phyloP scores from a whole-genome alignment of 495 filamentous ascomycete species.

The Oleoguttula mirabilis region DNA sequence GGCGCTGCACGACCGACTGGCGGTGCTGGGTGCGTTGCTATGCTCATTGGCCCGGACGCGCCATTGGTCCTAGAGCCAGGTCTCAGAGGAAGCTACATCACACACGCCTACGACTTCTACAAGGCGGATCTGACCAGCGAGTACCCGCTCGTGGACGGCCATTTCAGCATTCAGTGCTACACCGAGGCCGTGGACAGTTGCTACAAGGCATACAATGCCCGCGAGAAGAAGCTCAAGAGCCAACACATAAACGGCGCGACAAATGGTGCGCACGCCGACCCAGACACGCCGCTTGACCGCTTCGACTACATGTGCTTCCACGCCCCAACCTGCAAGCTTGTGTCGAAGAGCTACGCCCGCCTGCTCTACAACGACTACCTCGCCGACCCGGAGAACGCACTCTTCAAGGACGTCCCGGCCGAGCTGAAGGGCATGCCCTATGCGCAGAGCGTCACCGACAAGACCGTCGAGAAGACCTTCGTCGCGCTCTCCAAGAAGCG shows the following conservation, averaged over 20 bases:
- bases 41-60: slow-evolving; percentile 88
- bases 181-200: slow-evolving; percentile 87
- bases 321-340: slow-evolving; percentile 93
- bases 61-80: slow-evolving; percentile 86
- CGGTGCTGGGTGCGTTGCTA: slow-evolving; percentile 86
- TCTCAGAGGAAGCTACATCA: slow-evolving; percentile 83
- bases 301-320: slow-evolving; percentile 97
- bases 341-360: slow-evolving; percentile 87
- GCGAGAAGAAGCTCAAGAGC: slow-evolving; percentile 57
- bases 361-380: slow-evolving; percentile 97
- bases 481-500: slow-evolving; percentile 93
- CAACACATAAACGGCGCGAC: slow-evolving; percentile 43
- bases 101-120: slow-evolving; percentile 97
- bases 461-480: slow-evolving; percentile 93
- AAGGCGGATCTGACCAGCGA: slow-evolving; percentile 97
- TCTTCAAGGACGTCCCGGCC: slow-evolving; percentile 75
- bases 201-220: slow-evolving; percentile 88
- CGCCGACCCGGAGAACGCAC: slow-evolving; percentile 56
- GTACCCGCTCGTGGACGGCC: slow-evolving; percentile 93
- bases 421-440: slow-evolving; percentile 81
- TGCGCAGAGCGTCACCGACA: slow-evolving; percentile 74
- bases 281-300: slow-evolving; percentile 68
- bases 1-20: slow-evolving; percentile 90
- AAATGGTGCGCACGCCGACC: slow-evolving; percentile 39
- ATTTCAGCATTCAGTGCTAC: slow-evolving; percentile 92